Evolutionary conservation across 768 basidiomycete genomes (phyloP), one percentile per base, ranked within the genome.

Genomic region (Suillus luteus): DNA sequence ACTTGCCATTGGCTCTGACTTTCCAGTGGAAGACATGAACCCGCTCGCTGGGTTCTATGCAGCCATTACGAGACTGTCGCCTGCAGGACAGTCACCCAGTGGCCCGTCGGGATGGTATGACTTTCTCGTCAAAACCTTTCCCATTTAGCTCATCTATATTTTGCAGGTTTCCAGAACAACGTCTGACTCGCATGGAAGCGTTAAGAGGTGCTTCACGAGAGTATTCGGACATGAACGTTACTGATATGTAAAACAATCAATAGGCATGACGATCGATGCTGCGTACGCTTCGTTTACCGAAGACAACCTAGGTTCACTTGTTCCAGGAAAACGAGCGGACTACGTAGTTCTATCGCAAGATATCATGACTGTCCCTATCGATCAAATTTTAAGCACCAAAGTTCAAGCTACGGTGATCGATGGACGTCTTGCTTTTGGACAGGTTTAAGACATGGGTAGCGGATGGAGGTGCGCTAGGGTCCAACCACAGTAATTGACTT

Each of bases 201-300:
- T 78, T 96, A 24, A 81, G 84, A 82, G 91, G 90, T 86, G 66
- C n/a, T 70, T 64, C 22, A 19, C 40, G 35, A 24, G 49, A 59
- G 49, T 43, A 54, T 54, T 58, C 24, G 31, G 40, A 35, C 1
- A 37, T 1, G n/a, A 14, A 15, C 17, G 35, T 44, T 33, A 61
- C 46, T 27, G 37, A 17, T 41, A 12, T 8, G 5, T n/a, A 60
- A 69, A 35, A 65, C 17, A 15, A 24, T 8, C 33, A 22, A 62
- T 66, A 91, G 90, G 93, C 22, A 92, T 96, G 88, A 96, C 94
- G 2, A 83, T 92, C 43, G 89, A 93, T 69, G 85, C 92, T 8
- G 94, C 94, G 0, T 95, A 91, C 72, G 94, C 95, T 17, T 90
- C 91, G 0, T 95, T 96, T 77, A 86, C 86, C 0, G 92, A 94